Conservation (phyloP, 139 green algal species). For the Pseudopediastrum boryanum region DNA sequence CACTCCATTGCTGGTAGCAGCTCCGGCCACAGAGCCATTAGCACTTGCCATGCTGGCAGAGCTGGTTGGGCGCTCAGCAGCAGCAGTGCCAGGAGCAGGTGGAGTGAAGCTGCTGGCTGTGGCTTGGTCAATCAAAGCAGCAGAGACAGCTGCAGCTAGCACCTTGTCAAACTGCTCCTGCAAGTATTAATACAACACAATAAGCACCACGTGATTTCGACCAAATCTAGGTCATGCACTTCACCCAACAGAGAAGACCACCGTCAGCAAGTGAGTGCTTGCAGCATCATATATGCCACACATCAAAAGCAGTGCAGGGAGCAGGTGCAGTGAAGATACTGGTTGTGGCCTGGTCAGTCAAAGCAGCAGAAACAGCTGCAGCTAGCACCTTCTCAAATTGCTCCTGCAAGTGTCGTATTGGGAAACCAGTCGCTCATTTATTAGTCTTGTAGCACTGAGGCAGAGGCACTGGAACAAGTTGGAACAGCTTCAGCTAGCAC, state of each 20-base stretch:
- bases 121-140: conserved; percentile 31
- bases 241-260: too few species aligned
- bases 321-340: conserved; percentile 21
- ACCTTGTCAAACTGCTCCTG: conserved; percentile 22
- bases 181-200: too few species aligned
- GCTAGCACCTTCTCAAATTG: conserved; percentile 17
- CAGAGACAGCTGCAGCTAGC: conserved; percentile 22
- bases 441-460: too few species aligned
- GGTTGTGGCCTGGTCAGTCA: conserved; percentile 38
- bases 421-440: too few species aligned
- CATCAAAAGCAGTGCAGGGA: conserved; percentile 8
- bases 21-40: background rate
- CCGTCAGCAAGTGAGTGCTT: too few species aligned
- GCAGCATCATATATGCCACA: too few species aligned
- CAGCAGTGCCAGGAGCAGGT: conserved; percentile 10
- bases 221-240: too few species aligned
- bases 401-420: conserved; percentile 16
- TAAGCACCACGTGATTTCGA: too few species aligned
- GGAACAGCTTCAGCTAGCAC: too few species aligned
- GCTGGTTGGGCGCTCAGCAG: background rate
- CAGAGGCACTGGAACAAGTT: too few species aligned
- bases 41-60: background rate
- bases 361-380: conserved; percentile 10
- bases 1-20: background rate
- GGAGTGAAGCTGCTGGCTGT: too few species aligned